Conservation (phyloP, 345 rosid species). For the Acer negundo region DNA sequence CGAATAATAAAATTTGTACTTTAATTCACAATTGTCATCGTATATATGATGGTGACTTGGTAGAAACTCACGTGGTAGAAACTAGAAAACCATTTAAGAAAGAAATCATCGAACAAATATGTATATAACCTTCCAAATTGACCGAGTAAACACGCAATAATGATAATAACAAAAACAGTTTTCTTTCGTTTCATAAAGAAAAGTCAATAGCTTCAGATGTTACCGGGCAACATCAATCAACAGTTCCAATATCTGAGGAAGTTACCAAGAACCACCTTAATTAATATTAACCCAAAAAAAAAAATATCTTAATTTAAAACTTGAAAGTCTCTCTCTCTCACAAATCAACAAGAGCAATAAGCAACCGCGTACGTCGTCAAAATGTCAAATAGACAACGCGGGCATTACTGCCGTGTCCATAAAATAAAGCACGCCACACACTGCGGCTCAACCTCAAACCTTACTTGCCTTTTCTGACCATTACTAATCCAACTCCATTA, state of each 20-base stretch:
- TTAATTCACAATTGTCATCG: too few relatives aligned
- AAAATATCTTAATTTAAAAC: background rate
- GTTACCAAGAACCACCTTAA: background rate
- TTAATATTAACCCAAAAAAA: too few relatives aligned
- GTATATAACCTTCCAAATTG: too few relatives aligned
- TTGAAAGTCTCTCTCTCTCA: too few relatives aligned
- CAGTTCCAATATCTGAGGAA: background rate
- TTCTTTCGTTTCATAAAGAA: background rate
- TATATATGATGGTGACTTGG: background rate
- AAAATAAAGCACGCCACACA: background rate
- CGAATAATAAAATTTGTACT: too few relatives aligned
- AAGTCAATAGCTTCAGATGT: slow-evolving; percentile 1
- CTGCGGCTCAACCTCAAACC: background rate
- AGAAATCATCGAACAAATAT: background rate
- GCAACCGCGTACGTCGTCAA: too few relatives aligned
- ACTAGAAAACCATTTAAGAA: too few relatives aligned
- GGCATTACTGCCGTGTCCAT: slow-evolving; percentile 28
- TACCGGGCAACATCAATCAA: background rate
- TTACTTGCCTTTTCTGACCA: background rate
- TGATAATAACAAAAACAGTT: too few relatives aligned
- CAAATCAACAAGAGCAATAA: too few relatives aligned
- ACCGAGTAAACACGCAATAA: too few relatives aligned
- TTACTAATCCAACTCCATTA: background rate
- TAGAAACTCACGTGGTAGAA: too few relatives aligned
- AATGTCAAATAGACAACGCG: too few relatives aligned